Evolutionary conservation across 2,329 filamentous ascomycete species (phyloP).

Genomic region (Alternaria brassicicola): DNA sequence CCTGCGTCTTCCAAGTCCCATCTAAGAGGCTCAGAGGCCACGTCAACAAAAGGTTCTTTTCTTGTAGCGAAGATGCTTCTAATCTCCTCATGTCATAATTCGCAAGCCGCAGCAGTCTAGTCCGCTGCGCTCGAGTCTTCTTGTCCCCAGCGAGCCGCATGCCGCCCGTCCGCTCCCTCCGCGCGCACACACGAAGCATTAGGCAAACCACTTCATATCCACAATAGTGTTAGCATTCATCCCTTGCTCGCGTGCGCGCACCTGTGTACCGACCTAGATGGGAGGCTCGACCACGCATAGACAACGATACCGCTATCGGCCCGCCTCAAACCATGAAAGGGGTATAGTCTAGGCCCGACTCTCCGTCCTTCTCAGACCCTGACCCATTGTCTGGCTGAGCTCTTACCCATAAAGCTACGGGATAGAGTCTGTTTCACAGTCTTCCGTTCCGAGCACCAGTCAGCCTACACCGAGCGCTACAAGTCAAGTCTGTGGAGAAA

Average conservation of each 20-base stretch:
- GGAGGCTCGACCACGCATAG: not conserved
- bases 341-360: not conserved
- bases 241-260: not conserved
- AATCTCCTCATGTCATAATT: not conserved
- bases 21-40: not conserved
- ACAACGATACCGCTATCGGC: not conserved
- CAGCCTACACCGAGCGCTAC: not conserved
- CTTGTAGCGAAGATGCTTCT: not conserved
- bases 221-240: not conserved
- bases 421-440: conserved; percentile 6
- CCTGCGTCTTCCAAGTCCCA: not conserved
- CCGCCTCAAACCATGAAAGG: conserved; percentile 6
- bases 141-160: not conserved
- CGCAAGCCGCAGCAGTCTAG: not conserved
- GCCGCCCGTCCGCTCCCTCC: conserved; percentile 3
- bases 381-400: not conserved
- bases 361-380: not conserved
- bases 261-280: not conserved
- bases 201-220: not conserved
- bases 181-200: not conserved
- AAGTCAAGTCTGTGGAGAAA: conserved; percentile 1
- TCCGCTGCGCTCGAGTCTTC: not conserved
- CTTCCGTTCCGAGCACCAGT: not conserved
- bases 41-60: not conserved
- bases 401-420: conserved; percentile 4